Base-by-base conservation (phyloP, 768 basidiomycete genomes). In the Gymnopilus dilepis region DNA sequence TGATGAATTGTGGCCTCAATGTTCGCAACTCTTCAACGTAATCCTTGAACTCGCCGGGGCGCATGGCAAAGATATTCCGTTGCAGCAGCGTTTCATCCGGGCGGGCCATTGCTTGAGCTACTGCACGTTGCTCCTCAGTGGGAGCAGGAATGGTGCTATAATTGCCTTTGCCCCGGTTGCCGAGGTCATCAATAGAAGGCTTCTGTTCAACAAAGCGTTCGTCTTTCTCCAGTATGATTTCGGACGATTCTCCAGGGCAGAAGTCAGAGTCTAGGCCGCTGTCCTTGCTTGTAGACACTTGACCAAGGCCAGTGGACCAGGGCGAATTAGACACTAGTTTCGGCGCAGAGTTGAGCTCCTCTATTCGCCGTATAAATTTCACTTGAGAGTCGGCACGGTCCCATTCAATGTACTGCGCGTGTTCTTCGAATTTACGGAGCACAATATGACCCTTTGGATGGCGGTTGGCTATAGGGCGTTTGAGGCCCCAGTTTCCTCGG, bases 401-500 rank as follows among this genome's bases (percentile, higher is more conserved):
- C 91, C 93, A 95, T 64, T 91, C 89, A 22, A 90, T 88, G 72
- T 89, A 92, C 65, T 91, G 81, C 59, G 90, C 85, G 56, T 78
- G 84, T 30, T 89, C 85, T 70, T 95, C 93, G 72, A 90, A 85
- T 1, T 85, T 77, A 52, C 81, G 78, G 26, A 94, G 80, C 19
- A 87, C 85, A 60, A 95, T 85, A 67, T 82, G 85, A 11, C 86
- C 84, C 62, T 85, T 80, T 47, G 83, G 83, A 31, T 86, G 83
- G 56, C 88, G 84, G 47, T 89, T 76, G 2, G 90, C 79, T 22
- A 95, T 84, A 22, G 92, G 89, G 0, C 93, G 88, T 74, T 96
- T 96, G 63, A 95, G 78, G 22, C 94, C 94, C 84, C 87, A 96
- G 77, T 94, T 84, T 56, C 92, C 91, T 26, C 92, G 85, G 66